Conservation (phyloP, 2,329 filamentous ascomycete genomes). For the Cladosporium sp. region DNA sequence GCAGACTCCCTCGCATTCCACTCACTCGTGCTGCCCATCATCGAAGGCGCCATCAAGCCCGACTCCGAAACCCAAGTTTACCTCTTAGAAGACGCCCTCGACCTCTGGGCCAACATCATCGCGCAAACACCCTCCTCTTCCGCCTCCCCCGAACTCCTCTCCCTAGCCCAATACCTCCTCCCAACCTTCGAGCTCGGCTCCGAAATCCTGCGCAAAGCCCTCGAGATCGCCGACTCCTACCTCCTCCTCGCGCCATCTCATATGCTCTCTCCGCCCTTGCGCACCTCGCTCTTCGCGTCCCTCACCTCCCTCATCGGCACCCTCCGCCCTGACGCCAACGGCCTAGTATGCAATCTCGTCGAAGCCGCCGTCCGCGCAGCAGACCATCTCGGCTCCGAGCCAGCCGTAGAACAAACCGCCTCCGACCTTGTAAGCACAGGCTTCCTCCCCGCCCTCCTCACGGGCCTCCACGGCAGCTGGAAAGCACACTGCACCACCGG, state of each 20-base stretch:
- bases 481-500: slow-evolving; percentile 77
- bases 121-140: slow-evolving; percentile 47
- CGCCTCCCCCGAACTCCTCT: slow-evolving; percentile 39
- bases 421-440: slow-evolving; percentile 56
- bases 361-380: slow-evolving; percentile 47
- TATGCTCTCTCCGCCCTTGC: slow-evolving; percentile 41
- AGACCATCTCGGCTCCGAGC: slow-evolving; percentile 47
- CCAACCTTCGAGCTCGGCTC: slow-evolving; percentile 46
- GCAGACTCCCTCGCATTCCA: slow-evolving; percentile 74
- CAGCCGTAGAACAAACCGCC: slow-evolving; percentile 45
- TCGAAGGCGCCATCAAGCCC: slow-evolving; percentile 72
- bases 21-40: slow-evolving; percentile 71
- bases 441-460: slow-evolving; percentile 51
- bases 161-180: slow-evolving; percentile 41
- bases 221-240: slow-evolving; percentile 48
- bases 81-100: slow-evolving; percentile 84
- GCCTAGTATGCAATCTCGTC: slow-evolving; percentile 42
- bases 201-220: slow-evolving; percentile 43
- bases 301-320: slow-evolving; percentile 41
- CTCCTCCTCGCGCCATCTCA: slow-evolving; percentile 43
- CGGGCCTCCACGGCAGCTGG: slow-evolving; percentile 44
- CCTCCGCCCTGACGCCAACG: slow-evolving; percentile 40
- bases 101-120: slow-evolving; percentile 78
- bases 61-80: slow-evolving; percentile 71
- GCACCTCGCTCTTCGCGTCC: slow-evolving; percentile 34